Evolutionary conservation across 768 basidiomycete species (phyloP).

Genomic region (Tylopilus subfusipes): DNA sequence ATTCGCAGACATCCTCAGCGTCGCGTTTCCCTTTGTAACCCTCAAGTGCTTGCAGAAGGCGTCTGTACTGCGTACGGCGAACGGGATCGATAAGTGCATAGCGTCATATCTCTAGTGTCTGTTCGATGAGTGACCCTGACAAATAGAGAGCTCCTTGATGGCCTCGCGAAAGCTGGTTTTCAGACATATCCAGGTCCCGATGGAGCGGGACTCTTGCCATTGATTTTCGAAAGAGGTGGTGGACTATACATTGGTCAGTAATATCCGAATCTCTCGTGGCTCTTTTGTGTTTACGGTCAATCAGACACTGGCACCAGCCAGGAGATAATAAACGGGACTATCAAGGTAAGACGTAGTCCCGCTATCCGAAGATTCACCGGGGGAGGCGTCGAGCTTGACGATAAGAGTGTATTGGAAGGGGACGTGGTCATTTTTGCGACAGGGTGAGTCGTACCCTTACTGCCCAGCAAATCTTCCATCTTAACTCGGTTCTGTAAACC

Average conservation of each 20-base stretch:
- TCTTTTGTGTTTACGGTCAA: background rate
- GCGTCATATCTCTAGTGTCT: background rate
- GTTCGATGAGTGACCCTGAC: background rate
- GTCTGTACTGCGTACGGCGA: slow-evolving; percentile 1
- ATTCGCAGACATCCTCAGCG: slow-evolving; percentile 23
- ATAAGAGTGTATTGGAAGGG: slow-evolving; percentile 23
- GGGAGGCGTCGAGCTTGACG: slow-evolving; percentile 27
- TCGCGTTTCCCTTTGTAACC: slow-evolving; percentile 22
- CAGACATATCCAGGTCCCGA: slow-evolving; percentile 37
- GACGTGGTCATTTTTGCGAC: slow-evolving; percentile 35
- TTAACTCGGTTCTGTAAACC: background rate
- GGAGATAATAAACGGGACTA: slow-evolving; percentile 45
- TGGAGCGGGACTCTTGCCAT: slow-evolving; percentile 32
- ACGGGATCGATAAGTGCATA: slow-evolving; percentile 24
- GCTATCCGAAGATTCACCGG: slow-evolving; percentile 27
- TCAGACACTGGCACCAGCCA: slow-evolving; percentile 40
- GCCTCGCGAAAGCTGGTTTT: slow-evolving; percentile 37
- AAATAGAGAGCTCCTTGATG: slow-evolving; percentile 37
- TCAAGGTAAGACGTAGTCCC: slow-evolving; percentile 46
- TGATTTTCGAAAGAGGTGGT: slow-evolving; percentile 33
- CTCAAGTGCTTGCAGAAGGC: slow-evolving; percentile 13
- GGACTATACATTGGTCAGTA: slow-evolving; percentile 39
- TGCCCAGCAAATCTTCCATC: background rate
- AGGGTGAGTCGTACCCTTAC: slow-evolving; percentile 21
- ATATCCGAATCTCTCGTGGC: background rate